Evolutionary conservation across 2,329 filamentous ascomycete species (phyloP).

Genomic region (Aureobasidium leucospermi): DNA sequence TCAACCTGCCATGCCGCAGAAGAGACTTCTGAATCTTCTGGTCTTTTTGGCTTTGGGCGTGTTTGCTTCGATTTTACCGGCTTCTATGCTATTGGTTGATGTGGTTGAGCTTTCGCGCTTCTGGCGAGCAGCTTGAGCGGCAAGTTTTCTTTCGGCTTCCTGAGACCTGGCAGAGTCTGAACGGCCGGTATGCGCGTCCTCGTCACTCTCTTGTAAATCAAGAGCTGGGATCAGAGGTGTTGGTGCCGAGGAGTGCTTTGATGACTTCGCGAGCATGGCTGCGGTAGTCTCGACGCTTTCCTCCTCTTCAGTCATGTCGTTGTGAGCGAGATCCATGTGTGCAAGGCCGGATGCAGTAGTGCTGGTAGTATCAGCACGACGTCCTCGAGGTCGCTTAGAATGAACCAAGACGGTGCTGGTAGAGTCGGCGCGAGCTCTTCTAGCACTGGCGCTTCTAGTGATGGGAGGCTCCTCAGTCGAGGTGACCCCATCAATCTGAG

Average conservation of each 20-base stretch:
- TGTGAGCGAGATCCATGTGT: background rate
- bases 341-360: background rate
- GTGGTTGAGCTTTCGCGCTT: slow-evolving; percentile 7
- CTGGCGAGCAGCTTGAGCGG: background rate
- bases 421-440: slow-evolving; percentile 14
- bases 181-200: background rate
- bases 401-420: slow-evolving; percentile 16
- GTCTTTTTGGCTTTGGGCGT: background rate
- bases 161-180: background rate
- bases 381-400: slow-evolving; percentile 4
- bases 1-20: slow-evolving; percentile 10
- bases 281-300: slow-evolving; percentile 5
- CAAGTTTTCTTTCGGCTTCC: background rate
- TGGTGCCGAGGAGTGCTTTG: slow-evolving; percentile 4
- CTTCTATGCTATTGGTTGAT: slow-evolving; percentile 2
- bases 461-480: slow-evolving; percentile 1
- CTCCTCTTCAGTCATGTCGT: slow-evolving; percentile 6
- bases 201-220: background rate
- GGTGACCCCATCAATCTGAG: background rate
- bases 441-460: slow-evolving; percentile 7
- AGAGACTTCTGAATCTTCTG: background rate
- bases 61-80: background rate
- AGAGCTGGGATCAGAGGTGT: slow-evolving; percentile 1
- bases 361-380: slow-evolving; percentile 4
- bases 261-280: slow-evolving; percentile 3